Conservation (phyloP, 306 rosid species). For the Carpinus fangiana region DNA sequence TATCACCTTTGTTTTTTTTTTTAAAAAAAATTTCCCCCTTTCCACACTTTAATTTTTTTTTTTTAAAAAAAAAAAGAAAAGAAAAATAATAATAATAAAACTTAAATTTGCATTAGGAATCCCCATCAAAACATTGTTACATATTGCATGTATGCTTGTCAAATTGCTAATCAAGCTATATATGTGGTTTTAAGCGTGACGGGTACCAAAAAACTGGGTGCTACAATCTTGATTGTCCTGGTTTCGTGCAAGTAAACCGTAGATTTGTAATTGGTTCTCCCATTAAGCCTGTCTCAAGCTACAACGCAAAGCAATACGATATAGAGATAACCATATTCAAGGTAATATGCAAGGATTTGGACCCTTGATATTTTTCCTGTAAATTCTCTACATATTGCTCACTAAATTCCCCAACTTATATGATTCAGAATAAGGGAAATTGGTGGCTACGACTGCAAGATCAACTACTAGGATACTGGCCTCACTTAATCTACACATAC, state of each 20-base stretch:
- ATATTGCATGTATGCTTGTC: too few species aligned
- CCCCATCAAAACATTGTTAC: too few species aligned
- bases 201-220: conserved; percentile 3
- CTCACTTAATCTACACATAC: conserved; percentile 3
- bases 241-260: conserved; percentile 4
- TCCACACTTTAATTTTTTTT: too few species aligned
- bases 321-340: conserved; percentile 3
- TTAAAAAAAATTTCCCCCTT: too few species aligned
- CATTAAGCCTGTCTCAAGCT: conserved; percentile 16
- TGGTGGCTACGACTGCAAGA: conserved; percentile 26
- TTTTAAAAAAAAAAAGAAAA: too few species aligned
- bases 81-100: too few species aligned
- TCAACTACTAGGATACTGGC: conserved; percentile 37
- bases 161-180: too few species aligned
- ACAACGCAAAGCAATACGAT: conserved; percentile 8
- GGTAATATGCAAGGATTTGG: conserved; percentile 8
- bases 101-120: too few species aligned
- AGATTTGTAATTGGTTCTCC: conserved; percentile 1
- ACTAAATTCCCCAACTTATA: not conserved
- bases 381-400: too few species aligned
- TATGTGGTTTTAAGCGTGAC: conserved; percentile 7
- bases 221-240: too few species aligned
- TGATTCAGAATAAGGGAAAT: conserved; percentile 23
- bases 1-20: too few species aligned
- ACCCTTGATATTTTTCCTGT: too few species aligned